phyloP scores from a whole-genome alignment of 2,329 filamentous ascomycete genomes.

The Trichoderma polysporum region DNA sequence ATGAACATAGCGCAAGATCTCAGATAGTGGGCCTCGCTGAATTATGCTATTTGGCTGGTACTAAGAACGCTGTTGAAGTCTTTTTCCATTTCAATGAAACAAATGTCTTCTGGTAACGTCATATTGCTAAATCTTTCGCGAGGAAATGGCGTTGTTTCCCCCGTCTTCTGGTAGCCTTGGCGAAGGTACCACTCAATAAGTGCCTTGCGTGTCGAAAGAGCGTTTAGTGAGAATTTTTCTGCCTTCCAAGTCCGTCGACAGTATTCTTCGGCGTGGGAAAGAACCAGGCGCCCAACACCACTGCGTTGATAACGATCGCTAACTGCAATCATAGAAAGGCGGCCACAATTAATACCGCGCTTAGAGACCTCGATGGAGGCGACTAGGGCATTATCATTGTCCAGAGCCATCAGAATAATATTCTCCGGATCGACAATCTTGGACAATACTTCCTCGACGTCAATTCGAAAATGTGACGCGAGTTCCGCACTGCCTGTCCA shows the following conservation, averaged over 20 bases:
- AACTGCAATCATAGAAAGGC: slow-evolving; percentile 39
- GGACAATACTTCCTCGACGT: slow-evolving; percentile 64
- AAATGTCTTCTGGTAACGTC: slow-evolving; percentile 32
- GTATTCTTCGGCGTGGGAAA: slow-evolving; percentile 35
- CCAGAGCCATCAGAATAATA: slow-evolving; percentile 32
- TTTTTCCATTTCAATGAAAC: slow-evolving; percentile 40
- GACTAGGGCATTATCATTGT: slow-evolving; percentile 25
- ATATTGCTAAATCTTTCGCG: slow-evolving; percentile 23
- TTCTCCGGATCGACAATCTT: slow-evolving; percentile 37
- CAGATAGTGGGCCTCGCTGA: not conserved
- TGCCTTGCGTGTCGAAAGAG: slow-evolving; percentile 34
- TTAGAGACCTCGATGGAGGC: slow-evolving; percentile 32
- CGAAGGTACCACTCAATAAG: slow-evolving; percentile 39
- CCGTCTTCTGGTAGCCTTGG: slow-evolving; percentile 37
- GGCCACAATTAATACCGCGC: slow-evolving; percentile 28
- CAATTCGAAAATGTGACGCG: slow-evolving; percentile 68
- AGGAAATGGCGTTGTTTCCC: slow-evolving; percentile 36
- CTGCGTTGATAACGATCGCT: slow-evolving; percentile 31
- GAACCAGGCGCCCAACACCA: slow-evolving; percentile 36
- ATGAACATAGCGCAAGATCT: not conserved
- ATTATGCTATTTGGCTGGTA: not conserved
- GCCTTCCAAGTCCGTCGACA: slow-evolving; percentile 32
- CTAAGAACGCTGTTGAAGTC: not conserved
- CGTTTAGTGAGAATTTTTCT: slow-evolving; percentile 33
- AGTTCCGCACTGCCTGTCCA: slow-evolving; percentile 48